phyloP scores from a whole-genome alignment of 2,329 filamentous ascomycete species.

The Botrytis galanthina region DNA sequence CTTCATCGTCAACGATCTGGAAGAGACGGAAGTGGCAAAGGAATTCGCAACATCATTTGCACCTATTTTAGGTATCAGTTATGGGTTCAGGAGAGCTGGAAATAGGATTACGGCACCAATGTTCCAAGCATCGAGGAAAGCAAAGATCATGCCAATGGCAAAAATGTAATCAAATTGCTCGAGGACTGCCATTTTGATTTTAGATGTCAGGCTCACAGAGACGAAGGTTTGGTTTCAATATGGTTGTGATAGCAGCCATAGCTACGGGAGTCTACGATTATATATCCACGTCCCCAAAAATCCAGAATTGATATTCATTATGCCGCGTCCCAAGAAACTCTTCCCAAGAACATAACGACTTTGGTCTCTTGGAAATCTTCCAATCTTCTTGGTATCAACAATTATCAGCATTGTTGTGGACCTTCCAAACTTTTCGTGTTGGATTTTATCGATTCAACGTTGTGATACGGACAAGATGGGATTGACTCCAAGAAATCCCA shows the following conservation, averaged over 20 bases:
- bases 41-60: constrained; percentile 80
- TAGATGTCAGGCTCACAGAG: neutral
- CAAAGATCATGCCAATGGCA: constrained; percentile 43
- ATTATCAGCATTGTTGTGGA: neutral
- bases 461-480: neutral
- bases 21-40: constrained; percentile 79
- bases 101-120: constrained; percentile 45
- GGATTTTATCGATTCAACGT: neutral
- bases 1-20: constrained; percentile 69
- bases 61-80: neutral
- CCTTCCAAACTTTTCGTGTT: neutral
- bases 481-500: neutral
- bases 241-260: neutral
- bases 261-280: neutral
- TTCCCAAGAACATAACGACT: neutral
- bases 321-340: neutral
- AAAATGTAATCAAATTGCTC: constrained; percentile 11
- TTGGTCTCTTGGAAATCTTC: neutral
- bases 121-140: constrained; percentile 58
- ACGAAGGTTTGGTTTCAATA: neutral
- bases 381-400: neutral
- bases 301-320: neutral
- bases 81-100: neutral
- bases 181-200: constrained; percentile 9
- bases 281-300: neutral